phyloP scores from a whole-genome alignment of 2,329 filamentous ascomycete genomes.

The Fusarium hostae region DNA sequence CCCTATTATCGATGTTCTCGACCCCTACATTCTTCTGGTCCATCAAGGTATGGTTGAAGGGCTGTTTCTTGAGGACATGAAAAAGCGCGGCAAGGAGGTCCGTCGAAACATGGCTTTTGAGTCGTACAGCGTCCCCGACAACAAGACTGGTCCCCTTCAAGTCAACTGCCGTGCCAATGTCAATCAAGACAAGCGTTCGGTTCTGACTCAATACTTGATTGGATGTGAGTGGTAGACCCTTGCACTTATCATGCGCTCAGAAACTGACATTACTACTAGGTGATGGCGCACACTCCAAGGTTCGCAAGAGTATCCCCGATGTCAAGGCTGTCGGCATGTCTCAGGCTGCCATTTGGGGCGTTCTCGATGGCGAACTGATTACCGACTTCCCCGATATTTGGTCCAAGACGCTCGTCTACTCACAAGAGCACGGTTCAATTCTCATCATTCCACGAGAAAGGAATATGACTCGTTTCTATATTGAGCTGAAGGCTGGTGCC shows the following conservation, averaged over 20 bases:
- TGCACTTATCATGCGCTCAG: neutral
- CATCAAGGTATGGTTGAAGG: slow-evolving; percentile 83
- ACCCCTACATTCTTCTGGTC: slow-evolving; percentile 67
- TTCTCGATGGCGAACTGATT: slow-evolving; percentile 75
- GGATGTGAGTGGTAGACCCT: slow-evolving; percentile 64
- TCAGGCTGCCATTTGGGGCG: slow-evolving; percentile 71
- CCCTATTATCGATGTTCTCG: slow-evolving; percentile 65
- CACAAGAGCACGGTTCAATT: slow-evolving; percentile 73
- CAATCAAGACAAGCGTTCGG: slow-evolving; percentile 60
- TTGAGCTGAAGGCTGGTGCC: slow-evolving; percentile 62
- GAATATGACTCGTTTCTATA: slow-evolving; percentile 75
- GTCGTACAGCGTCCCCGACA: slow-evolving; percentile 60
- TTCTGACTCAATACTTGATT: slow-evolving; percentile 72
- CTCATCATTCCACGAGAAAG: slow-evolving; percentile 79
- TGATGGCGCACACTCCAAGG: slow-evolving; percentile 77
- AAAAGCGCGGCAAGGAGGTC: slow-evolving; percentile 71
- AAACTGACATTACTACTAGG: slow-evolving; percentile 50
- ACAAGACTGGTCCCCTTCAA: slow-evolving; percentile 57
- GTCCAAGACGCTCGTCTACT: slow-evolving; percentile 77
- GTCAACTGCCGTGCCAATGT: slow-evolving; percentile 64
- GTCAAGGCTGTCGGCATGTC: slow-evolving; percentile 67
- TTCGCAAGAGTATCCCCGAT: slow-evolving; percentile 71
- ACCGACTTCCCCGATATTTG: slow-evolving; percentile 81
- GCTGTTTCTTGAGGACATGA: slow-evolving; percentile 75
- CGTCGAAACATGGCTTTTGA: slow-evolving; percentile 72